Conservation (phyloP, 129 eudicot species). For the Saposhnikovia divaricata region DNA sequence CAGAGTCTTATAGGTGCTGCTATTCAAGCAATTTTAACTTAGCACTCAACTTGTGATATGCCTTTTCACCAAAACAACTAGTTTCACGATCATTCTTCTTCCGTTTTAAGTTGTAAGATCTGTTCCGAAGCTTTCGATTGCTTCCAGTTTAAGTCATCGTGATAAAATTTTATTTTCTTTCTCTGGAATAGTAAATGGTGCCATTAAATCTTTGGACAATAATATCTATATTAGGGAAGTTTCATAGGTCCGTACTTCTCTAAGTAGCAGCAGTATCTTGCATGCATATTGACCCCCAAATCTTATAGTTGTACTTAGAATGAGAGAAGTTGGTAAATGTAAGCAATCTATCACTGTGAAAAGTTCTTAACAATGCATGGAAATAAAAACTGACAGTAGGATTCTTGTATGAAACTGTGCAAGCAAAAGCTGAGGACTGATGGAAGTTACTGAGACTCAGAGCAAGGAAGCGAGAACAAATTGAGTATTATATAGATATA, state of each 20-base stretch:
- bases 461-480: too few relatives aligned
- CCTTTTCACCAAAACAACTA: neutral
- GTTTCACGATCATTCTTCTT: neutral
- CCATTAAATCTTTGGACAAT: neutral
- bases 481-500: too few relatives aligned
- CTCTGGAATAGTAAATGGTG: neutral
- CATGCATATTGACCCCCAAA: neutral
- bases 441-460: neutral
- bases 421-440: neutral
- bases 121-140: neutral
- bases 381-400: neutral
- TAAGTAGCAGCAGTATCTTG: neutral
- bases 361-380: neutral
- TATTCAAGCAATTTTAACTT: neutral
- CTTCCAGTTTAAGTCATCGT: neutral
- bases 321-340: neutral
- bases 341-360: neutral
- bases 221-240: neutral
- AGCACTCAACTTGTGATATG: neutral
- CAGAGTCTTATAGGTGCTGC: neutral
- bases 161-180: neutral
- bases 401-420: neutral
- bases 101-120: neutral
- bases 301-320: neutral
- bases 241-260: neutral